Percentiles rank a stretch among this genome's conserved stretches.
These are phyloP conservation scores for Phialemonium atrogriseum DNA, from an alignment of 2,329 filamentous ascomycete genomes.

Conservation along the genomic window DNA sequence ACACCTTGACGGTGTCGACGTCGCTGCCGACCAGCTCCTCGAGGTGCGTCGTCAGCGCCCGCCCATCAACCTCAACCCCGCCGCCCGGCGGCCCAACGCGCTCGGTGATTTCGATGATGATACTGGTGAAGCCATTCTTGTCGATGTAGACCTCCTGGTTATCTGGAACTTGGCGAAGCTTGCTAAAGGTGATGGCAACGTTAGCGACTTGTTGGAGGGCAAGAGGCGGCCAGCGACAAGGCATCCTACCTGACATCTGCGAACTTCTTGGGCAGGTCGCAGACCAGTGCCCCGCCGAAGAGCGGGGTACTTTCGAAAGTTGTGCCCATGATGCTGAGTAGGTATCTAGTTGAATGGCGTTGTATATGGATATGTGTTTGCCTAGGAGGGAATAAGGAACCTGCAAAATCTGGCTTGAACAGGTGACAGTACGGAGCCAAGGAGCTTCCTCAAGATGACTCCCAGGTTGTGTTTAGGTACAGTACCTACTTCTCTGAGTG, in stretches of 20 bases:
- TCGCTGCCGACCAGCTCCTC: conserved; percentile 61
- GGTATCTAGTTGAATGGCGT: too few species aligned
- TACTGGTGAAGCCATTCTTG: conserved; percentile 70
- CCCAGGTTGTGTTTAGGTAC: too few species aligned
- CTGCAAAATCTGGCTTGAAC: too few species aligned
- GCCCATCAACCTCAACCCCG: conserved; percentile 55
- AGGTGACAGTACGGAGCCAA: too few species aligned
- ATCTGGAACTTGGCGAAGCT: conserved; percentile 68
- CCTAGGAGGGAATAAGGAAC: background rate
- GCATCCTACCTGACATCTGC: conserved; percentile 66
- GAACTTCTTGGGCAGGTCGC: conserved; percentile 59
- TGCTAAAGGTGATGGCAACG: conserved; percentile 31
- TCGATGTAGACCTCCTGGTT: conserved; percentile 93
- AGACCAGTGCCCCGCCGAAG: conserved; percentile 64
- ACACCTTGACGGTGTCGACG: conserved; percentile 55
- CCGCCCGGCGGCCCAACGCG: conserved; percentile 53
- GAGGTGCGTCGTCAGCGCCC: conserved; percentile 60
- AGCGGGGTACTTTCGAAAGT: conserved; percentile 50
- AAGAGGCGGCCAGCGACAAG: too few species aligned
- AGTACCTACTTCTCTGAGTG: background rate
- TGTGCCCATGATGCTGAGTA: too few species aligned
- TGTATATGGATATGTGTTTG: background rate
- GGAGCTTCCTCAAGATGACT: too few species aligned
- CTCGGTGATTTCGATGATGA: conserved; percentile 87
- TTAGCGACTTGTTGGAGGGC: too few species aligned